Conservation (phyloP, 139 green algal species). For the Volvox reticuliferus region DNA sequence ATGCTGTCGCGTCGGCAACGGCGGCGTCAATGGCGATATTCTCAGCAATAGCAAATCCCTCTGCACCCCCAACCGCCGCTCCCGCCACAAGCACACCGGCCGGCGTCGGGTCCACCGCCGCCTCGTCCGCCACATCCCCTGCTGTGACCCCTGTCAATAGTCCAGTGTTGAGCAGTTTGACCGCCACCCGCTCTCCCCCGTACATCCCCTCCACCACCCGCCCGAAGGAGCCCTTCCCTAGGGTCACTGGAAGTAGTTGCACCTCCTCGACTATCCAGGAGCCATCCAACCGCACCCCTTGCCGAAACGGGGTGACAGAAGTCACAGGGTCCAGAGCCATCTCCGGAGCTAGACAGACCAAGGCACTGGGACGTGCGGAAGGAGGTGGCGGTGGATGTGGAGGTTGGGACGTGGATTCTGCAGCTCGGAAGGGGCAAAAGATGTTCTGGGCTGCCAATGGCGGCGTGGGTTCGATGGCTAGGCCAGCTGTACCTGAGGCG, state of each 20-base stretch:
- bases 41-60: not conserved
- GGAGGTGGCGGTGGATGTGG: too few species aligned
- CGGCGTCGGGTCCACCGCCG: not conserved
- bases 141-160: not conserved
- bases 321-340: not conserved
- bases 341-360: not conserved
- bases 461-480: too few species aligned
- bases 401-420: too few species aligned
- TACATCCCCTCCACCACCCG: slow-evolving; percentile 34
- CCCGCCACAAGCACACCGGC: not conserved
- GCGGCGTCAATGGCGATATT: not conserved
- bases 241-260: not conserved
- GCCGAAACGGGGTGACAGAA: not conserved
- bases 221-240: slow-evolving; percentile 12
- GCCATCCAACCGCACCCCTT: not conserved
- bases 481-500: too few species aligned
- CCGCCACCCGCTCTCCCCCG: slow-evolving; percentile 13
- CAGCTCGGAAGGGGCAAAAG: too few species aligned
- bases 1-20: not conserved
- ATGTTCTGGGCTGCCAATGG: too few species aligned
- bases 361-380: too few species aligned
- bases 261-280: not conserved
- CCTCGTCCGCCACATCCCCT: not conserved
- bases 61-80: not conserved
- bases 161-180: slow-evolving; percentile 1